Evolutionary conservation across 148 eudicot genomes (phyloP).

Genomic region (Dysphania ambrosioides): DNA sequence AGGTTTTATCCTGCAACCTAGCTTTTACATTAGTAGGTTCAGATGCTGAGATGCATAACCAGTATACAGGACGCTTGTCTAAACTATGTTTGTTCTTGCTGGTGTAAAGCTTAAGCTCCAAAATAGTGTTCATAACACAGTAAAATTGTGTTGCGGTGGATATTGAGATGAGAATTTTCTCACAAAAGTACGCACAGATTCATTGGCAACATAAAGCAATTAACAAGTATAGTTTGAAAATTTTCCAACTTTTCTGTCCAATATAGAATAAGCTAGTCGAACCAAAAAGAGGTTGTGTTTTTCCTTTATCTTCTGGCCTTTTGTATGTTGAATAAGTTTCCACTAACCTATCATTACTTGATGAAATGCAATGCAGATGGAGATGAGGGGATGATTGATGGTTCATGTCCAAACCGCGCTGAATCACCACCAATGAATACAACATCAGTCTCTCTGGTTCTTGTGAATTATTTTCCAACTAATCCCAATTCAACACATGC

Average conservation of each 20-base stretch:
- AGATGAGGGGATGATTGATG: conserved; percentile 54
- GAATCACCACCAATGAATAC: conserved; percentile 73
- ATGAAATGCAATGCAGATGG: conserved; percentile 80
- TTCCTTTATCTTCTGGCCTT: background rate
- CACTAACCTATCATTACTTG: background rate
- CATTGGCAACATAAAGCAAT: background rate
- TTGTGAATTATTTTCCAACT: conserved; percentile 72
- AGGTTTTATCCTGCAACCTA: background rate
- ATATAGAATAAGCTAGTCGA: background rate
- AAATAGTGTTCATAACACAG: too few species aligned
- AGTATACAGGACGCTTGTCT: too few species aligned
- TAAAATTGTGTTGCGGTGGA: too few species aligned
- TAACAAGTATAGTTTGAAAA: background rate
- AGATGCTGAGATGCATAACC: too few species aligned
- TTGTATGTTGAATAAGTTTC: background rate
- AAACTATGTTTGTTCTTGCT: too few species aligned
- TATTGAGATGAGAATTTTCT: background rate
- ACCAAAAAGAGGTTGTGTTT: background rate
- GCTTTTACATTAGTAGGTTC: too few species aligned
- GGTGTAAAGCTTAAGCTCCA: too few species aligned
- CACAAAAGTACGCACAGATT: background rate
- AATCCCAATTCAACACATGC: conserved; percentile 57
- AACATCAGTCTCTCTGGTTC: conserved; percentile 53
- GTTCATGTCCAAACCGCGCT: conserved; percentile 64
- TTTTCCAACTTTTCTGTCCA: background rate